These are phyloP conservation scores for Clohesyomyces aquaticus DNA, from an alignment of 495 filamentous ascomycete genomes.

Conservation along the genomic window DNA sequence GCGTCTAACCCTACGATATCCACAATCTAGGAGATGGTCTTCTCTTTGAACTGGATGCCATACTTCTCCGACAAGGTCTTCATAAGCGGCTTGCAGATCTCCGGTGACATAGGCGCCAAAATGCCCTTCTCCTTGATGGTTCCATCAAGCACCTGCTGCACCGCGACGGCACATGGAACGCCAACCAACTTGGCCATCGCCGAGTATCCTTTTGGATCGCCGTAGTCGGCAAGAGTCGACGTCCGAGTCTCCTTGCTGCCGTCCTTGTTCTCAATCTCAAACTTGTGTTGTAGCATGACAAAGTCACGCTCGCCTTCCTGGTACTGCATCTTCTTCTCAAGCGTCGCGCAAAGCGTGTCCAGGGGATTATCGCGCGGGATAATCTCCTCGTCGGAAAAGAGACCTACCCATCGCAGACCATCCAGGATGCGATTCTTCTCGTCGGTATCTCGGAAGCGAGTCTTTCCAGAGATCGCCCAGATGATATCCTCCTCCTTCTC, in stretches of 20 bases:
- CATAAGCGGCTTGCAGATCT: conserved; percentile 65
- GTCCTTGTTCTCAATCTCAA: conserved; percentile 83
- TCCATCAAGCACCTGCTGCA: conserved; percentile 75
- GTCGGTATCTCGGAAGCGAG: conserved; percentile 68
- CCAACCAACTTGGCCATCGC: conserved; percentile 89
- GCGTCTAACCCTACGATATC: no score
- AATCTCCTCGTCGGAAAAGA: conserved; percentile 78
- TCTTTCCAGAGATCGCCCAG: conserved; percentile 74
- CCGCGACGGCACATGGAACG: conserved; percentile 60
- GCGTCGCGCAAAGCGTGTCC: conserved; percentile 85
- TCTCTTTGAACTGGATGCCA: conserved; percentile 49
- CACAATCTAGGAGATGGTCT: conserved; percentile 38
- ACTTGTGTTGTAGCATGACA: conserved; percentile 87
- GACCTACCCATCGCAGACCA: conserved; percentile 82
- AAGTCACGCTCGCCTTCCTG: conserved; percentile 82
- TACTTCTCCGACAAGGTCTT: conserved; percentile 53
- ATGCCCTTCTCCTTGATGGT: conserved; percentile 77
- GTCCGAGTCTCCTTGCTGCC: conserved; percentile 73
- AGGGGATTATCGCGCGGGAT: conserved; percentile 78
- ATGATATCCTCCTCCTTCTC: conserved; percentile 66
- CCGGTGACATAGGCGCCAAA: conserved; percentile 75
- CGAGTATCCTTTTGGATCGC: conserved; percentile 75
- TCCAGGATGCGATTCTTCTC: conserved; percentile 75
- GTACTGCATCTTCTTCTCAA: conserved; percentile 92
- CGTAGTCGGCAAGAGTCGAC: conserved; percentile 84